Base-by-base conservation (phyloP, 257 asterid species). In the Perilla frutescens region DNA sequence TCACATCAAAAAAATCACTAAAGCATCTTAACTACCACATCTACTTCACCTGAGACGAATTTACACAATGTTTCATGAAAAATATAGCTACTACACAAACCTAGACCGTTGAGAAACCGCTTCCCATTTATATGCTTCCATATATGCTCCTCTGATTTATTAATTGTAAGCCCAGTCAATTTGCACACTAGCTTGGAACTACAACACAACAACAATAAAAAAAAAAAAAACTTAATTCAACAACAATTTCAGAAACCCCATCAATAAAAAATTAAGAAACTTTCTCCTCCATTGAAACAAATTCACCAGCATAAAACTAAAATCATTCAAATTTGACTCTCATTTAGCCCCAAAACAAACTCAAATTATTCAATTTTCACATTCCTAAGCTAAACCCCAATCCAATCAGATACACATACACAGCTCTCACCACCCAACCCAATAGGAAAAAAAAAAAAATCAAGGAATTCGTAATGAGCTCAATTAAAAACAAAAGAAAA, bases 61-160 rank as follows among this genome's bases (percentile, higher is more conserved):
- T 32, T 14, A 3, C 44, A 63, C 34, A 62, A 15, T 13, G 14
- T 37, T 59, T 71, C 26, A 31, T 47, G 55, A 47, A 58, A 66
- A 68, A 6, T 34, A 12, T 39, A 34, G 26, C 2, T 29, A 10
- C 7, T 40, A 37, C 53, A 80, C 97, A 74, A 77, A 92, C 99
- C 99, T 89, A 95, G 81, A 91, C 84, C 77, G 78, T 79, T 87
- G 72, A 95, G 96, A 74, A 95, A 95, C 10, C 92, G 92, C 69
- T 86, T 95, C 76, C 99, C 99, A 8, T 75, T 95, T 53, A 95
- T 92, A 76, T 92, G 99, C 87, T 92, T 95, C 99, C 99, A 95
- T 78, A 95, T 86, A 71, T 95, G 99, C 87, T 92, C 96, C 88
- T 95, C 98, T 5, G 93, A 66, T 75, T 95, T 92, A 66, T 95